These are phyloP conservation scores for Aaosphaeria arxii DNA, from an alignment of 2,329 filamentous ascomycete genomes.

Conservation along the genomic window DNA sequence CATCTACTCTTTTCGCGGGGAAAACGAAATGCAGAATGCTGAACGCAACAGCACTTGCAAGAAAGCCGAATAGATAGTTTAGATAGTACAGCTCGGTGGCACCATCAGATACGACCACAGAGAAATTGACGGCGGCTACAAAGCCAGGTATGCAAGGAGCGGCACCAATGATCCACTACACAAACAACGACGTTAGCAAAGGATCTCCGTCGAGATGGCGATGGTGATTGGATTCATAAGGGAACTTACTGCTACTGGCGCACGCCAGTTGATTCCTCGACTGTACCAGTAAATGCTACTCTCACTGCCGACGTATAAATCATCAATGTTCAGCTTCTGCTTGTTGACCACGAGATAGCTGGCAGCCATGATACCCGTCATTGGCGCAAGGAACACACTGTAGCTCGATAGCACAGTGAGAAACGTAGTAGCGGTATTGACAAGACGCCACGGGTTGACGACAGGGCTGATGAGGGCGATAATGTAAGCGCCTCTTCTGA, in stretches of 20 bases:
- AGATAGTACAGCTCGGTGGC: neutral
- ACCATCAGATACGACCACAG: neutral
- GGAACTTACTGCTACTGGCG: neutral
- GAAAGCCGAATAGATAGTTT: neutral
- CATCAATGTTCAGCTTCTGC: conserved; percentile 10
- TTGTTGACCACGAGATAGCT: conserved; percentile 16
- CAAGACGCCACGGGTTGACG: conserved; percentile 30
- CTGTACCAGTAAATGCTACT: conserved; percentile 5
- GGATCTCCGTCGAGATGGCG: no score
- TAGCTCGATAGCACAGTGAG: conserved; percentile 14
- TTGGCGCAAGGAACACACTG: conserved; percentile 18
- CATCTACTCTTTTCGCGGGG: neutral
- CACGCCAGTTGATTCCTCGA: conserved; percentile 6
- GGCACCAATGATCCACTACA: neutral
- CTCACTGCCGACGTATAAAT: conserved; percentile 8
- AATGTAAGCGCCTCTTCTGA: conserved; percentile 38
- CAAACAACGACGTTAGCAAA: neutral
- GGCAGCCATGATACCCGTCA: conserved; percentile 9
- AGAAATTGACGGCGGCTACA: neutral
- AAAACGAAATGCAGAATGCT: neutral
- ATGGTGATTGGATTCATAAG: no score
- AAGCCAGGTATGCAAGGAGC: neutral
- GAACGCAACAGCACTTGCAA: neutral
- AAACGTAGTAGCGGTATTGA: conserved; percentile 8
- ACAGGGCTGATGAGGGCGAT: conserved; percentile 31